Conservation (phyloP, 192 early-diverging fungal species). For the Backusella tuberculispora region DNA sequence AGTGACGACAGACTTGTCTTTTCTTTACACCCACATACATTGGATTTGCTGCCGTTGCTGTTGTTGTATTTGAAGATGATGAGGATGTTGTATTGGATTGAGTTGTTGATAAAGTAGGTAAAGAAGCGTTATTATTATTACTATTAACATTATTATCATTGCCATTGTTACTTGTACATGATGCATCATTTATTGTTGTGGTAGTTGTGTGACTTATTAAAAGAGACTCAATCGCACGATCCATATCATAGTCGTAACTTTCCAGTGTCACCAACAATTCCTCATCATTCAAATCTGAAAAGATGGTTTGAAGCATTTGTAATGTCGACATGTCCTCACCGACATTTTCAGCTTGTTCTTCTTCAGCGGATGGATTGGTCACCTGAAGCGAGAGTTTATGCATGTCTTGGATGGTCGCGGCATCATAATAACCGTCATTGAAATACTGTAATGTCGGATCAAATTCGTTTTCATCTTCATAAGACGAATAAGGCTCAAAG, state of each 20-base stretch:
- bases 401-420: slow-evolving; percentile 33
- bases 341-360: slow-evolving; percentile 35
- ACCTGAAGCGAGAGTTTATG: slow-evolving; percentile 14
- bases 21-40: slow-evolving; percentile 9
- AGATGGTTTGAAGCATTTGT: slow-evolving; percentile 48
- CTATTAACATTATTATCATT: slow-evolving; percentile 4
- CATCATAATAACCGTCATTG: slow-evolving; percentile 21
- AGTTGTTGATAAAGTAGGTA: slow-evolving; percentile 4
- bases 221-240: slow-evolving; percentile 42
- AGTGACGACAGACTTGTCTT: slow-evolving; percentile 55
- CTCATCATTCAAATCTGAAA: slow-evolving; percentile 42
- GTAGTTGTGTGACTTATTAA: slow-evolving; percentile 15
- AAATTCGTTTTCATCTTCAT: slow-evolving; percentile 35
- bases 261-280: slow-evolving; percentile 46
- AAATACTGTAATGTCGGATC: slow-evolving; percentile 38
- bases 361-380: slow-evolving; percentile 35
- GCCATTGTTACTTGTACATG: not conserved
- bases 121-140: slow-evolving; percentile 15
- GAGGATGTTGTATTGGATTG: not conserved
- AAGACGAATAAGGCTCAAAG: not conserved
- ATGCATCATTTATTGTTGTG: not conserved
- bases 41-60: not conserved
- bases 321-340: slow-evolving; percentile 52
- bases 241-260: slow-evolving; percentile 49
- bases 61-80: not conserved